Evolutionary conservation across 306 rosid genomes (phyloP).

Genomic region (Castanea mollissima): DNA sequence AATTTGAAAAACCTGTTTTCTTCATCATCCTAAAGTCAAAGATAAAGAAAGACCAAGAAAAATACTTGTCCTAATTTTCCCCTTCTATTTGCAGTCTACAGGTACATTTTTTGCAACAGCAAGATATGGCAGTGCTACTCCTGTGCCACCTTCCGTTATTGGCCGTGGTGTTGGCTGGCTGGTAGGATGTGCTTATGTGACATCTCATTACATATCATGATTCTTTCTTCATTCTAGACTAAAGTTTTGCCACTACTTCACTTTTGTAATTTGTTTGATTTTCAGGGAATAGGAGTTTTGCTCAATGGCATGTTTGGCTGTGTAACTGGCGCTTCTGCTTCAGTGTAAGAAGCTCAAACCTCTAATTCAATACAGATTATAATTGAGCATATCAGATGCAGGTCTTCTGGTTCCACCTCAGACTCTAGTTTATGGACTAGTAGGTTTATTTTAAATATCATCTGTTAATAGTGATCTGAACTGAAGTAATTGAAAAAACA

Average conservation of each 20-base stretch:
- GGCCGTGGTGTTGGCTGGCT: constrained; percentile 84
- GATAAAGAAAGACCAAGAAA: not conserved
- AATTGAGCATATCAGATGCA: not conserved
- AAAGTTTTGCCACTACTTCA: not conserved
- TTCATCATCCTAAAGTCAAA: not conserved
- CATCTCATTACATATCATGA: not conserved
- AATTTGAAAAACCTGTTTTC: constrained; percentile 7
- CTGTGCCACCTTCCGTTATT: constrained; percentile 75
- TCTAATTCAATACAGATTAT: not conserved
- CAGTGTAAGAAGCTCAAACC: constrained; percentile 49
- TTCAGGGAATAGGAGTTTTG: constrained; percentile 66
- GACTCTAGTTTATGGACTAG: not conserved
- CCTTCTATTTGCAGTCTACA: constrained; percentile 53
- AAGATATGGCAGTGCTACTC: constrained; percentile 81
- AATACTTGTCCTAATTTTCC: not conserved
- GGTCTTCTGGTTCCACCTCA: not conserved
- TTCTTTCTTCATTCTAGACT: not conserved
- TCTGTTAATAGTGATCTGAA: too few species aligned
- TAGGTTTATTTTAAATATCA: not conserved
- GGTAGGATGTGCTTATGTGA: constrained; percentile 36
- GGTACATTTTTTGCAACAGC: constrained; percentile 78
- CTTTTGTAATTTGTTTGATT: constrained; percentile 9
- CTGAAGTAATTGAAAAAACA: too few species aligned
- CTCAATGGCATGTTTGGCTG: constrained; percentile 69
- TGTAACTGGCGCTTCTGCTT: constrained; percentile 67